These are phyloP conservation scores for Agaricus bisporus DNA, from an alignment of 768 basidiomycete genomes.

Conservation along the genomic window DNA sequence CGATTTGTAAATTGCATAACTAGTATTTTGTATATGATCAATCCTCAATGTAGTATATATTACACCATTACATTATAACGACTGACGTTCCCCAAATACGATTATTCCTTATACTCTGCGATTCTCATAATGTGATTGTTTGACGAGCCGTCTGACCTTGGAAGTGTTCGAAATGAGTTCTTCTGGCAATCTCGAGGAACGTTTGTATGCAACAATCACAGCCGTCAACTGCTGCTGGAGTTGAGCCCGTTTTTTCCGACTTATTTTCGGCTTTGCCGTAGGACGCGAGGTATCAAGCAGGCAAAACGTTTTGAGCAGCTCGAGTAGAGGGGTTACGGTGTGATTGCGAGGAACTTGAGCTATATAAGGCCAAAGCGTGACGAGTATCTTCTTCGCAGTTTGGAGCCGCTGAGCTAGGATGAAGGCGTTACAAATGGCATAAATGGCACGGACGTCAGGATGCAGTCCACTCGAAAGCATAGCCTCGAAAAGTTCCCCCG, in stretches of 20 bases:
- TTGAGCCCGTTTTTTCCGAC: neutral
- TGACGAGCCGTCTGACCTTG: neutral
- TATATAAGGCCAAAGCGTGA: conserved; percentile 59
- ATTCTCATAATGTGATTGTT: neutral
- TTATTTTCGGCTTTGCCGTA: neutral
- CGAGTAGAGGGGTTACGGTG: conserved; percentile 11
- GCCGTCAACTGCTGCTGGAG: neutral
- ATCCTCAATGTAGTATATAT: conserved; percentile 8
- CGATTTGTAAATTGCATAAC: neutral
- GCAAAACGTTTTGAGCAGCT: conserved; percentile 5
- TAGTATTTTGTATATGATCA: conserved; percentile 3
- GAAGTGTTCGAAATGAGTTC: neutral
- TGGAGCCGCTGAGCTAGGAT: conserved; percentile 47
- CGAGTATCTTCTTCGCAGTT: conserved; percentile 47
- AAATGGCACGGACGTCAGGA: conserved; percentile 68
- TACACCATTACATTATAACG: conserved; percentile 1
- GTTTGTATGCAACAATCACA: neutral
- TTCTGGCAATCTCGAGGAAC: neutral
- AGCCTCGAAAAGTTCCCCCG: conserved; percentile 47
- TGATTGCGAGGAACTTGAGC: conserved; percentile 54
- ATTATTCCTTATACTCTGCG: neutral
- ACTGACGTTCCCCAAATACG: conserved; percentile 1
- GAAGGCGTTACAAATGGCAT: conserved; percentile 66
- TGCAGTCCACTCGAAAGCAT: conserved; percentile 58
- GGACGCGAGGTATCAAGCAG: neutral